A percentile compares a stretch with the other conserved stretches of the same genome.
Conservation (phyloP, 805 yeast species). For the Saccharomycopsis capsularis region DNA sequence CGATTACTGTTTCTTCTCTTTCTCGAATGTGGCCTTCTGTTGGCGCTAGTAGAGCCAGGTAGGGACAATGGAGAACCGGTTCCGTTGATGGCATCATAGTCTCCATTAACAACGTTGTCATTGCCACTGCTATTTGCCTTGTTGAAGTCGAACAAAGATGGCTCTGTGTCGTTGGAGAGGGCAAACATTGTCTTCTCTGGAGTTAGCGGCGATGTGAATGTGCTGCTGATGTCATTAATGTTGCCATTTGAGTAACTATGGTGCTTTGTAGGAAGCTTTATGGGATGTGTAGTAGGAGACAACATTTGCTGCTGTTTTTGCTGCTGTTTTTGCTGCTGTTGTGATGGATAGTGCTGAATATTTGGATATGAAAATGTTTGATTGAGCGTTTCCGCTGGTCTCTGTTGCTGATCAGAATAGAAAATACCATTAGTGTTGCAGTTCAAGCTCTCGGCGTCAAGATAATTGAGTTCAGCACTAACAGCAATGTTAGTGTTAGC, state of each 20-base stretch:
- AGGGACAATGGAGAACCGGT: background rate
- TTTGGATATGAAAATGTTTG: too few species aligned
- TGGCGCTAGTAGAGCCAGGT: background rate
- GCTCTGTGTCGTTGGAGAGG: constrained; percentile 4
- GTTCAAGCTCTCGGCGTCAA: too few species aligned
- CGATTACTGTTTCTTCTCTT: background rate
- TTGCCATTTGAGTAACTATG: too few species aligned
- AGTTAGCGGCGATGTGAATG: constrained; percentile 10
- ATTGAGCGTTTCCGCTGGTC: too few species aligned
- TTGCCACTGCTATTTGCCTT: background rate
- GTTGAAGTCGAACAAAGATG: constrained; percentile 2
- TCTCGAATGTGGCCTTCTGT: background rate
- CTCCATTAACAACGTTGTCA: background rate
- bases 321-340: too few species aligned
- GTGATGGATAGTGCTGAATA: too few species aligned
- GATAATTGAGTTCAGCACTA: too few species aligned
- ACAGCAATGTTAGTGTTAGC: background rate
- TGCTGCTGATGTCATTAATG: background rate
- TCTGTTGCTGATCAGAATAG: too few species aligned
- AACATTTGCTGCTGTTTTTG: too few species aligned
- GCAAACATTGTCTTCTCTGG: constrained; percentile 11
- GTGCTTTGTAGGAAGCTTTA: too few species aligned
- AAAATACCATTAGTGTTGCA: too few species aligned
- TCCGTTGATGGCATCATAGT: background rate
- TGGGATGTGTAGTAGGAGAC: too few species aligned